Conservation (phyloP, 805 yeast genomes). For the Candida vartiovaarae region DNA sequence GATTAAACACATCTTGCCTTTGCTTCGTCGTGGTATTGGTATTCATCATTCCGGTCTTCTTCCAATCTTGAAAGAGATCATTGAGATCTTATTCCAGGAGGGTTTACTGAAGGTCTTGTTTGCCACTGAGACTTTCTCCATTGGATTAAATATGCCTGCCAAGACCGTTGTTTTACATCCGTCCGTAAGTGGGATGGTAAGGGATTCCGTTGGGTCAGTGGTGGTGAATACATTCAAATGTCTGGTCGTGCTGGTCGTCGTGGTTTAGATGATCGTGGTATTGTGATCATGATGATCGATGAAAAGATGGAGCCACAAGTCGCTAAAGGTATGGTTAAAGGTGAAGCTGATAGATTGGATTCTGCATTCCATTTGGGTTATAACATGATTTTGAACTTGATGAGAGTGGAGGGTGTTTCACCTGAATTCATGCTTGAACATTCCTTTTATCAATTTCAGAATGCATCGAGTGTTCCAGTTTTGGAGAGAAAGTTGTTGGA, state of each 20-base stretch:
- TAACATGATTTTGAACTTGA: constrained; percentile 90
- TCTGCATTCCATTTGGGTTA: constrained; percentile 97
- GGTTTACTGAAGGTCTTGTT: constrained; percentile 90
- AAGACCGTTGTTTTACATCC: constrained; percentile 95
- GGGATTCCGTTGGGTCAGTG: constrained; percentile 97
- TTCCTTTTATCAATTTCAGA: constrained; percentile 94
- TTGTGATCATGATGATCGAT: constrained; percentile 98
- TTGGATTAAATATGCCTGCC: constrained; percentile 99
- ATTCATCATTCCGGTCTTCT: constrained; percentile 96
- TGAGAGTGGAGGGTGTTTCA: constrained; percentile 97
- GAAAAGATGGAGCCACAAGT: constrained; percentile 99
- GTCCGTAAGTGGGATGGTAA: constrained; percentile 98
- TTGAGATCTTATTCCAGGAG: constrained; percentile 94
- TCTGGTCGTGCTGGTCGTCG: constrained; percentile 99
- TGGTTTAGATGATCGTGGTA: constrained; percentile 98
- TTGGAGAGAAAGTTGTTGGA: constrained; percentile 62
- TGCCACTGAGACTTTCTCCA: constrained; percentile 97
- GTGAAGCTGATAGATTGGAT: constrained; percentile 95
- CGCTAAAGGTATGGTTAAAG: constrained; percentile 99
- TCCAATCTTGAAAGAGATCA: constrained; percentile 90
- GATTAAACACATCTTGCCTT: constrained; percentile 83
- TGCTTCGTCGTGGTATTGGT: constrained; percentile 92
- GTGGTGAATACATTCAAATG: constrained; percentile 99
- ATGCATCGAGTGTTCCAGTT: constrained; percentile 81
- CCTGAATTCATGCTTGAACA: constrained; percentile 95